Base-by-base conservation (phyloP, 139 green algal species). In the Nannochloris sp. region DNA sequence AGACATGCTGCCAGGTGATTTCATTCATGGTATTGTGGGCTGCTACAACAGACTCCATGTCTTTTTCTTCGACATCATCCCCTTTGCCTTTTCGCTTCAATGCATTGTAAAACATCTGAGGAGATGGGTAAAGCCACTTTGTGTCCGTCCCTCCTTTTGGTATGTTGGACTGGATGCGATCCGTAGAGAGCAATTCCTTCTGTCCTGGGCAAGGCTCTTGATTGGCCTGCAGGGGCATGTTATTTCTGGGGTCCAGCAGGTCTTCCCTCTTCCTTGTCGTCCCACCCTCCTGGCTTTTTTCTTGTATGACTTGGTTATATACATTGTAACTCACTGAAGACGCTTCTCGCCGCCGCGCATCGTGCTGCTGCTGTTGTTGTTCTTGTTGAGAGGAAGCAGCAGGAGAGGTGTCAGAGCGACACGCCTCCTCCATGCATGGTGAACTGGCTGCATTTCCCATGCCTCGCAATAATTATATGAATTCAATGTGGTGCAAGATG, bases 41-140 rank as follows among this genome's bases (percentile, higher is more conserved):
- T 18, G 69, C 66, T 1, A 97, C 81, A 5, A 97, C 89, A 0
- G 76, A 53, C 0, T 91, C 88, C 87, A 97, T 95, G 57, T 95
- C 87, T 40, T 89, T 77, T 71, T 96, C 88, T 6, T 73, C 78
- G 31, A 96, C 83, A 67, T 93, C 91, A 8, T 91, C 85, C 14
- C 83, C 89, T 62, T 97, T 97, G 56, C 84, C 86, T 69, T 97
- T 97, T n/a, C 91, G 78, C 57, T 75, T 75, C 48, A 97, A 64
- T 0, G 91, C 85, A 70, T 97, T 97, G 75, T 88, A 97, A 43
- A 97, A 95, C 91, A 97, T 97, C 66, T 96, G 90, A 6, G 91
- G 87, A 18, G 87, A 95, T 6, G 91, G 91, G 60, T 95, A 97
- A 0, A 80, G 27, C 91, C 91, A 97, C 2, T 84, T 95, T 23